Percentiles rank a stretch among this genome's conserved stretches.
phyloP scores from a whole-genome alignment of 2,329 filamentous ascomycete genomes.

The Simplicillium sp. region DNA sequence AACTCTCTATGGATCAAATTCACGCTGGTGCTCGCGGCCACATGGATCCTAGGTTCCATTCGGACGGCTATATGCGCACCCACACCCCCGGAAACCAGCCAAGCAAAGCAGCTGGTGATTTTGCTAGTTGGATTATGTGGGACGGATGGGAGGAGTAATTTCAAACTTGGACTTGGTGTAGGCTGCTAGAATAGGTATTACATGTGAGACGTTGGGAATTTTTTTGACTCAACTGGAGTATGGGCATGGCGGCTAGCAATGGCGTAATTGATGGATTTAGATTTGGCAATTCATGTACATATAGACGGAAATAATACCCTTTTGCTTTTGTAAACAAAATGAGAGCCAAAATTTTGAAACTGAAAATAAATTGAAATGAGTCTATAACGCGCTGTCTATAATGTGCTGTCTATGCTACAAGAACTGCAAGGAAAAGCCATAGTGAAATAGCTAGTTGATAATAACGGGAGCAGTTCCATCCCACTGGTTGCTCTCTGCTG shows the following conservation, averaged over 20 bases:
- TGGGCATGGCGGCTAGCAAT: too few relatives aligned
- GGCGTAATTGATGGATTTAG: background rate
- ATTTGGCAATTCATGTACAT: conserved; percentile 3
- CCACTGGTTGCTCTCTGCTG: conserved; percentile 28
- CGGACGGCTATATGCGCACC: conserved; percentile 17
- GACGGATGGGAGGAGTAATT: conserved; percentile 26
- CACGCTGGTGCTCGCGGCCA: conserved; percentile 7
- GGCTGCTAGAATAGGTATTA: too few relatives aligned
- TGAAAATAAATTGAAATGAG: too few relatives aligned
- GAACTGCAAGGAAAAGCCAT: too few relatives aligned
- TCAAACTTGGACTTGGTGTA: background rate
- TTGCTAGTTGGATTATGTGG: conserved; percentile 28
- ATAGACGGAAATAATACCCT: conserved; percentile 7
- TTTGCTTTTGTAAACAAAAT: background rate
- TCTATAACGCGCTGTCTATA: too few relatives aligned
- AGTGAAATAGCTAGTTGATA: conserved; percentile 20
- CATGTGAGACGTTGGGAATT: too few relatives aligned
- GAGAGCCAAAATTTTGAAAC: background rate
- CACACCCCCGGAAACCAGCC: conserved; percentile 15
- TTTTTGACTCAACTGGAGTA: too few relatives aligned
- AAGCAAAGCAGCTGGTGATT: conserved; percentile 16
- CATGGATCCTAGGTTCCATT: conserved; percentile 11
- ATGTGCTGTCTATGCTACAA: too few relatives aligned
- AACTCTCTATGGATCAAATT: conserved; percentile 28
- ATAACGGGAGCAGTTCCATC: conserved; percentile 35